Base-by-base conservation (phyloP, 495 filamentous ascomycete genomes). In the Aspergillus cavernicola region DNA sequence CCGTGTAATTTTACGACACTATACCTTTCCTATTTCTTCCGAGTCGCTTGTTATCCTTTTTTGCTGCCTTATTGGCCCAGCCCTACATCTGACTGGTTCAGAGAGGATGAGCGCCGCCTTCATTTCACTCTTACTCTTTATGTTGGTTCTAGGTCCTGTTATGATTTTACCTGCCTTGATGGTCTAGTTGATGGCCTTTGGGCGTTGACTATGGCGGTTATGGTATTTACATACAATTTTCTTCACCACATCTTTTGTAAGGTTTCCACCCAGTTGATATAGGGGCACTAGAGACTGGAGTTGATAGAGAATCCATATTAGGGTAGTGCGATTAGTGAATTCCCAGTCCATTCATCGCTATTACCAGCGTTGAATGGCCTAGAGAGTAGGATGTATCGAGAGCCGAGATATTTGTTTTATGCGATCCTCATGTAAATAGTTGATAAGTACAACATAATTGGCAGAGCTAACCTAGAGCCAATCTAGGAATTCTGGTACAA, bases 401-500 rank as follows among this genome's bases (percentile, higher is more conserved):
- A 28, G 24, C 9, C 24, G 24, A 28, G 24, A 28, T 28, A 28
- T 9, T 4, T 28, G 24, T 4, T 28, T 28, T 28, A 10, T 13
- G 6, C 11, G 31, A 13, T 13, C 11, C 3, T 33, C 11, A 33
- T 33, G 31, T 28, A 33, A 11, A 3, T 33, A 33, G 11, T 33
- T n/a, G 31, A 33, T 10, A 33, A 13, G 11, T 3, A 33, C 24
- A 28, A 28, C 4, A 28, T 28, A 9, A 33, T 33, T 33, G 31
- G 12, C 11, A 3, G 31, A 10, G 9, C 31, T 20, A n/a, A 31
- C 4, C 49, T 55, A 68, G 37, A 89, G 69, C 91, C 91, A 96
- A 46, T 95, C 90, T 56, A 98, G 69, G 60, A 97, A 95, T 35
- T 96, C 85, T 6, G 95, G 93, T 0, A 86, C 89, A 63, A 98